A percentile compares a stretch with the other conserved stretches of the same genome.
These are phyloP conservation scores for Mycosphaerella sp. DNA, from an alignment of 2,329 filamentous ascomycete species.

Conservation along the genomic window DNA sequence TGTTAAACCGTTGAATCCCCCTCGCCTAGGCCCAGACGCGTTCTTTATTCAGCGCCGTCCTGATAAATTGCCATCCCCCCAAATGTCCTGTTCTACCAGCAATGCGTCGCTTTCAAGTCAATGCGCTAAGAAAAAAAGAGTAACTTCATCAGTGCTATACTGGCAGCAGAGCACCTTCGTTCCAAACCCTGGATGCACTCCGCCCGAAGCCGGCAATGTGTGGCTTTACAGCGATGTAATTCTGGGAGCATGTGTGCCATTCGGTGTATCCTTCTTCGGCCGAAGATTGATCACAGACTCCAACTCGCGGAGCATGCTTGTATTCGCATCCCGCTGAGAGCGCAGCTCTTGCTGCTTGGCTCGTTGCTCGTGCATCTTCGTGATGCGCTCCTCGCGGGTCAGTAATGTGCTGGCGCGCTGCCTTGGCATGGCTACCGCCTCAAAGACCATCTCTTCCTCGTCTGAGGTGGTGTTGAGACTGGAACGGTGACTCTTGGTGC, in stretches of 20 bases:
- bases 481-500: conserved; percentile 35
- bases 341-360: conserved; percentile 63
- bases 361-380: conserved; percentile 81
- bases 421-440: conserved; percentile 73
- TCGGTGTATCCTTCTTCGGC: conserved; percentile 12
- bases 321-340: conserved; percentile 72
- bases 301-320: conserved; percentile 85
- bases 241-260: conserved; percentile 9
- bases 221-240: conserved; percentile 12
- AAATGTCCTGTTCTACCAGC: too few species aligned
- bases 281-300: conserved; percentile 67
- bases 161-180: too few species aligned
- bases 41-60: too few species aligned
- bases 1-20: too few species aligned
- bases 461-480: conserved; percentile 46
- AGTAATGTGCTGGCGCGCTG: conserved; percentile 51
- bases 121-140: too few species aligned
- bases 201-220: neutral
- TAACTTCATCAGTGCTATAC: too few species aligned
- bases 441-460: conserved; percentile 71
- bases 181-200: too few species aligned
- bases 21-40: too few species aligned
- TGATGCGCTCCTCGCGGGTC: conserved; percentile 79
- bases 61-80: too few species aligned
- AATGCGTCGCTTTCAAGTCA: too few species aligned